A percentile compares a stretch with the other conserved stretches of the same genome.
Evolutionary conservation across 2,329 filamentous ascomycete species (phyloP).

Genomic region (Ophiocordyceps camponoti-leonardi): DNA sequence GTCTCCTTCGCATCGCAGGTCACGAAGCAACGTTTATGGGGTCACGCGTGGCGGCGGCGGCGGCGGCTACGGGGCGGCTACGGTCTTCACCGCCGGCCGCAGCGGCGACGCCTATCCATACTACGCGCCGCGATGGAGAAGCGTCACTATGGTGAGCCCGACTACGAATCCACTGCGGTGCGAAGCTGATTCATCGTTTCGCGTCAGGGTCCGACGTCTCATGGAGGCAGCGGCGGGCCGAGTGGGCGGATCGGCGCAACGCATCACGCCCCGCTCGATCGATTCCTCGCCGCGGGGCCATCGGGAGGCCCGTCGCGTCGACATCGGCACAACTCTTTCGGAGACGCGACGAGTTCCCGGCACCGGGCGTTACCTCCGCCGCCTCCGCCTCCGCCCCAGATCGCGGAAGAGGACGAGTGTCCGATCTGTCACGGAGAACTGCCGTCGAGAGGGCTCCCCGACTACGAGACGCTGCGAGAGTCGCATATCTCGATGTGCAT

Average conservation of each 20-base stretch:
- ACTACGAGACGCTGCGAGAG: slow-evolving; percentile 37
- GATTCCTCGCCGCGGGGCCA: slow-evolving; percentile 19
- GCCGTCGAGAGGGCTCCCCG: slow-evolving; percentile 35
- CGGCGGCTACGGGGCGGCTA: slow-evolving; percentile 18
- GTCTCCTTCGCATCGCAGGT: slow-evolving; percentile 23
- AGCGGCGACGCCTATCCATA: slow-evolving; percentile 18
- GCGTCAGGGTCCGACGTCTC: slow-evolving; percentile 1
- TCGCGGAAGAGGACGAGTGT: slow-evolving; percentile 61
- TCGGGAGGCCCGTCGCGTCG: slow-evolving; percentile 14
- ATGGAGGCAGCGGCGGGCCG: slow-evolving; percentile 1
- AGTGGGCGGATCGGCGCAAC: slow-evolving; percentile 13
- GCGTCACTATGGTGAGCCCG: slow-evolving; percentile 29
- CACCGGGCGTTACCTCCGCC: slow-evolving; percentile 23
- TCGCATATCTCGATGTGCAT: slow-evolving; percentile 43
- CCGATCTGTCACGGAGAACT: slow-evolving; percentile 60
- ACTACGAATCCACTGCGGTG: background rate
- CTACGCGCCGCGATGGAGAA: slow-evolving; percentile 19
- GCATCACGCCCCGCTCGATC: slow-evolving; percentile 18
- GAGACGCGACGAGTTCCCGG: slow-evolving; percentile 16
- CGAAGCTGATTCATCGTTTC: slow-evolving; percentile 1
- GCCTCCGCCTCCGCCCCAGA: slow-evolving; percentile 29
- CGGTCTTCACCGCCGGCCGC: slow-evolving; percentile 12
- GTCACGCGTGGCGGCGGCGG: slow-evolving; percentile 8
- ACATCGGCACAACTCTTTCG: slow-evolving; percentile 13
- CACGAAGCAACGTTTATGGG: slow-evolving; percentile 23